phyloP scores from a whole-genome alignment of 805 yeast genomes.

The Ogataea methylovora region DNA sequence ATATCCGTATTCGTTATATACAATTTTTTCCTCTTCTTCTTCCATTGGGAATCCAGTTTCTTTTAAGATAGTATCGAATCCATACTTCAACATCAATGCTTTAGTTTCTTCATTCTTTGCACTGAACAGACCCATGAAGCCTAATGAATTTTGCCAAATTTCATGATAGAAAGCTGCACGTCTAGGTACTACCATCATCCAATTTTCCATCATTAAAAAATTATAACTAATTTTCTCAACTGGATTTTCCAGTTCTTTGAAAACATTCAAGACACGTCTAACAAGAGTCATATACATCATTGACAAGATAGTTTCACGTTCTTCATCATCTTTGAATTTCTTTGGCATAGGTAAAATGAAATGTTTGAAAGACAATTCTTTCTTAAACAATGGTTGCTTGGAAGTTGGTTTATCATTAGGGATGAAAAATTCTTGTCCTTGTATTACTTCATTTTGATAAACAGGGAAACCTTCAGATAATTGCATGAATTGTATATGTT shows the following conservation, averaged over 20 bases:
- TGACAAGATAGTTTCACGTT: constrained; percentile 51
- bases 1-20: constrained; percentile 61
- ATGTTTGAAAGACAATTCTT: constrained; percentile 72
- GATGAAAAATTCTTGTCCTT: constrained; percentile 39
- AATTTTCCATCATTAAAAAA: constrained; percentile 69
- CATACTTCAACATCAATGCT: constrained; percentile 37
- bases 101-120: constrained; percentile 60
- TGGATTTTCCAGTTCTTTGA: constrained; percentile 41
- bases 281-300: constrained; percentile 66
- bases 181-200: constrained; percentile 87
- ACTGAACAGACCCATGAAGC: constrained; percentile 68
- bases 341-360: constrained; percentile 59
- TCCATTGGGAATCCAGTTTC: constrained; percentile 57
- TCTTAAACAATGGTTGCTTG: constrained; percentile 53
- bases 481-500: constrained; percentile 81
- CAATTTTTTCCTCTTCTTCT: constrained; percentile 39
- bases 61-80: constrained; percentile 46
- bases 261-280: constrained; percentile 61
- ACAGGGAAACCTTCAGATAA: constrained; percentile 54
- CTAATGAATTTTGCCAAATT: constrained; percentile 73
- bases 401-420: constrained; percentile 36
- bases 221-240: constrained; percentile 59
- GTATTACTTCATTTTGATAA: constrained; percentile 46
- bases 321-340: constrained; percentile 25
- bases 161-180: constrained; percentile 43